phyloP scores from a whole-genome alignment of 108 stramenopile species.

The Pseudonitzschia multiseries region DNA sequence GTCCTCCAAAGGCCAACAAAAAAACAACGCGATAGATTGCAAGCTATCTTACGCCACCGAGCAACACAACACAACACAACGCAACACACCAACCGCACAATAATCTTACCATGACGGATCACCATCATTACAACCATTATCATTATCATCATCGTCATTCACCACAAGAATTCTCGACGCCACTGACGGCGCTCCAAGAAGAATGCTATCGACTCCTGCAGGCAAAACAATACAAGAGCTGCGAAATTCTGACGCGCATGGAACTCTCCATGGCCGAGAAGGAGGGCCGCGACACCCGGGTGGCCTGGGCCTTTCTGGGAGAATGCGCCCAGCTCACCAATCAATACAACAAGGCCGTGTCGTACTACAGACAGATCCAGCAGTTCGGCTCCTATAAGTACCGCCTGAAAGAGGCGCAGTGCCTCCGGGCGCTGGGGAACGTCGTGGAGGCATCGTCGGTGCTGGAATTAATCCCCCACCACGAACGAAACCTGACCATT shows the following conservation, averaged over 20 bases:
- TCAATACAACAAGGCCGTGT: slow-evolving; percentile 57
- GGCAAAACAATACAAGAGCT: slow-evolving; percentile 63
- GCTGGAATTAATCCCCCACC: slow-evolving; percentile 60
- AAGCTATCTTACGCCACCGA: too few relatives aligned
- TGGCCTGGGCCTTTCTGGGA: slow-evolving; percentile 51
- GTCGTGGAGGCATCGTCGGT: slow-evolving; percentile 71
- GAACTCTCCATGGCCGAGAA: slow-evolving; percentile 50
- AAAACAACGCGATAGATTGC: too few relatives aligned
- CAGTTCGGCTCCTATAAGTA: slow-evolving; percentile 45
- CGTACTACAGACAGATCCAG: slow-evolving; percentile 59
- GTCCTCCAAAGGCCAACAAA: too few relatives aligned
- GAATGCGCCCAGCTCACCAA: slow-evolving; percentile 62
- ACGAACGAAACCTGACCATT: slow-evolving; percentile 46
- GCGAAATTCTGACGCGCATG: slow-evolving; percentile 68
- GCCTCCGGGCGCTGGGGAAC: slow-evolving; percentile 57
- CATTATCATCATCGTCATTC: not conserved
- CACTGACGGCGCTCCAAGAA: slow-evolving; percentile 46
- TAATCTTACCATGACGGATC: not conserved
- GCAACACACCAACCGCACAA: not conserved
- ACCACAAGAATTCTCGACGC: slow-evolving; percentile 11
- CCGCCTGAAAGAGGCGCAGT: slow-evolving; percentile 79
- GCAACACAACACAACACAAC: too few relatives aligned
- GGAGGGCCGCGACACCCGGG: slow-evolving; percentile 43
- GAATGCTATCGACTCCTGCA: slow-evolving; percentile 54
- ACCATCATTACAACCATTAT: not conserved